Percentiles rank a stretch among this genome's conserved stretches.
Evolutionary conservation across 2,329 filamentous ascomycete genomes (phyloP).

Genomic region (Trichoderma semiorbis): DNA sequence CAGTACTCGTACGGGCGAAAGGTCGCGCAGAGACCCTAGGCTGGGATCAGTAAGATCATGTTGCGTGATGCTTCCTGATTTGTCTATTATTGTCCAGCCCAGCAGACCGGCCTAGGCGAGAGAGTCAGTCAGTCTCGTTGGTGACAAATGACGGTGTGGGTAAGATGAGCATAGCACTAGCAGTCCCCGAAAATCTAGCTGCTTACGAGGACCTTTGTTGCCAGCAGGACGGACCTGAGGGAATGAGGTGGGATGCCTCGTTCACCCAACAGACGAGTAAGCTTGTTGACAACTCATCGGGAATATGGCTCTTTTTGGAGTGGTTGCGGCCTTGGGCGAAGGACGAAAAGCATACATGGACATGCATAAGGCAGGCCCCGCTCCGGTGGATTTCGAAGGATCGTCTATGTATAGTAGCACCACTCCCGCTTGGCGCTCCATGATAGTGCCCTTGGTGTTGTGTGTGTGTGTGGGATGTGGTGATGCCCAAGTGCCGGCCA

Average conservation of each 20-base stretch:
- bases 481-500: slow-evolving; percentile 4
- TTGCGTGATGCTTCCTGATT: not conserved
- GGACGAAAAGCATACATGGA: not conserved
- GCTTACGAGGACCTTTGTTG: not conserved
- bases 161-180: slow-evolving; percentile 14
- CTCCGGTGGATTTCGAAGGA: slow-evolving; percentile 5
- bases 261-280: not conserved
- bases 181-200: not conserved
- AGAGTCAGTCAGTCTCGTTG: not conserved
- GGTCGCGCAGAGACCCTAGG: not conserved
- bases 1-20: not conserved
- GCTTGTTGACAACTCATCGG: slow-evolving; percentile 13
- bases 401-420: slow-evolving; percentile 1
- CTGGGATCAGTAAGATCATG: not conserved
- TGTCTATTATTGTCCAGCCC: not conserved
- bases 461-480: not conserved
- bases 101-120: not conserved
- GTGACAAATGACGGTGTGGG: not conserved
- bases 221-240: not conserved
- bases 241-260: not conserved
- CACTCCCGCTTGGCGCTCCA: not conserved
- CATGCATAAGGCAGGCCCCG: slow-evolving; percentile 3
- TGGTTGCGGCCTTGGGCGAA: not conserved
- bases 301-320: not conserved
- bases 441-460: not conserved